A percentile compares a stretch with the other conserved stretches of the same genome.
These are phyloP conservation scores for Gelatoporia subvermispora DNA, from an alignment of 768 basidiomycete species.

Conservation along the genomic window DNA sequence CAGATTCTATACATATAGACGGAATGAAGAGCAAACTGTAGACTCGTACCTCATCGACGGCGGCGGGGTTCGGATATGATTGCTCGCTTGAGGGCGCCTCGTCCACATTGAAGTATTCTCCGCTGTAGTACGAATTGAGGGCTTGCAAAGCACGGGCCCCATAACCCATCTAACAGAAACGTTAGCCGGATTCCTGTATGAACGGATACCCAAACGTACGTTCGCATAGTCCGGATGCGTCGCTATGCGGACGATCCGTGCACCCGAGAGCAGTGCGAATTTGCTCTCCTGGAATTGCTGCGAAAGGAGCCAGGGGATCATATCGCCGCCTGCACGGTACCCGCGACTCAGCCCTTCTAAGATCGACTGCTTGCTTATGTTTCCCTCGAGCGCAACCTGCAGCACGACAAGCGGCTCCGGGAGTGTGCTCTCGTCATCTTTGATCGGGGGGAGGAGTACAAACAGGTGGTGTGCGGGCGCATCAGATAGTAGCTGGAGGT, in stretches of 20 bases:
- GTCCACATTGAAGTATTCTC: slow-evolving; percentile 85
- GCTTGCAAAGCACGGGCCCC: slow-evolving; percentile 85
- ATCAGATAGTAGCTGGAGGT: slow-evolving; percentile 94
- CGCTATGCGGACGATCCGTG: slow-evolving; percentile 86
- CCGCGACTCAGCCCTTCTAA: slow-evolving; percentile 84
- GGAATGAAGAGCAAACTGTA: slow-evolving; percentile 8
- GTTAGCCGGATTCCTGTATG: not conserved
- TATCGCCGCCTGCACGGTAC: slow-evolving; percentile 83
- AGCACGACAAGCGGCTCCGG: slow-evolving; percentile 95
- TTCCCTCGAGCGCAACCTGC: slow-evolving; percentile 94
- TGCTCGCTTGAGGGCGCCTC: slow-evolving; percentile 53
- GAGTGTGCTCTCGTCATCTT: slow-evolving; percentile 83
- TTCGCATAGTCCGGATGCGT: slow-evolving; percentile 94
- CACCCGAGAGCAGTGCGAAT: slow-evolving; percentile 89
- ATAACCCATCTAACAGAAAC: slow-evolving; percentile 80
- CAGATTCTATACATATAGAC: not conserved
- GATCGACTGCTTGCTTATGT: slow-evolving; percentile 80
- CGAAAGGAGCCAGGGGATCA: slow-evolving; percentile 95
- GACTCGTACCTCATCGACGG: slow-evolving; percentile 45
- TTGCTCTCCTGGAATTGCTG: slow-evolving; percentile 95
- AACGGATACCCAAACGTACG: slow-evolving; percentile 35
- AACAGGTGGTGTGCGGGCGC: slow-evolving; percentile 97
- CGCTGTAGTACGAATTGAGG: slow-evolving; percentile 87
- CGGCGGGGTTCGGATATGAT: slow-evolving; percentile 54
- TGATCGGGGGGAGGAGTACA: slow-evolving; percentile 88